Percentiles rank a stretch among this genome's conserved stretches.
Evolutionary conservation across 345 rosid genomes (phyloP).

Genomic region (Raphanus sativus): DNA sequence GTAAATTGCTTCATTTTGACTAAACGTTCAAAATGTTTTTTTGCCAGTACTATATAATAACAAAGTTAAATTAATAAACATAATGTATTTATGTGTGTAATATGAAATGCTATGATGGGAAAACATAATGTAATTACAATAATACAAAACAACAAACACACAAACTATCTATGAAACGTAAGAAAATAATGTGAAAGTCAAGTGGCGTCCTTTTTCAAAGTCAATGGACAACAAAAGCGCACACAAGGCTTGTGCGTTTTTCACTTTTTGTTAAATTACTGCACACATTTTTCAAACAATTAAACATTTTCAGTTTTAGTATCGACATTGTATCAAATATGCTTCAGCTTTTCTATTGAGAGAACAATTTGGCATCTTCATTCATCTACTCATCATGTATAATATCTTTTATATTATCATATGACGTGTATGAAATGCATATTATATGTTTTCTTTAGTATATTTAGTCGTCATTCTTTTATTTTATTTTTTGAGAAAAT

Average conservation of each 20-base stretch:
- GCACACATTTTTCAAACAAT: conserved; percentile 6
- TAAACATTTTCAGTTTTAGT: too few relatives aligned
- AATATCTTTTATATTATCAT: conserved; percentile 25
- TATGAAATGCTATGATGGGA: neutral
- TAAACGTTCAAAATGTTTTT: neutral
- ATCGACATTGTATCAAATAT: neutral
- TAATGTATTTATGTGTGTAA: neutral
- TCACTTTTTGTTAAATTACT: neutral
- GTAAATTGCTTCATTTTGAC: neutral
- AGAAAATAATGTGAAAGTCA: conserved; percentile 10
- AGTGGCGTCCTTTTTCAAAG: conserved; percentile 31
- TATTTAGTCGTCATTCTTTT: conserved; percentile 26
- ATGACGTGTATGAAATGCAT: conserved; percentile 27
- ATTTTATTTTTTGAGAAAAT: neutral
- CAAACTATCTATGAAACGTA: neutral
- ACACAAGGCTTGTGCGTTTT: conserved; percentile 24
- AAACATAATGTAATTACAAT: too few relatives aligned
- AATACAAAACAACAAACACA: neutral
- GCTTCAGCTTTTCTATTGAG: neutral
- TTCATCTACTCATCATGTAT: conserved; percentile 35
- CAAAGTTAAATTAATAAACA: neutral
- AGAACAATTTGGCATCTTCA: conserved; percentile 16
- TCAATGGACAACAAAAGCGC: conserved; percentile 28
- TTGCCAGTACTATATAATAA: neutral
- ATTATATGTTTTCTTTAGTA: conserved; percentile 22